Evolutionary conservation across 805 yeast genomes (phyloP).

Genomic region (Pichia insulana): DNA sequence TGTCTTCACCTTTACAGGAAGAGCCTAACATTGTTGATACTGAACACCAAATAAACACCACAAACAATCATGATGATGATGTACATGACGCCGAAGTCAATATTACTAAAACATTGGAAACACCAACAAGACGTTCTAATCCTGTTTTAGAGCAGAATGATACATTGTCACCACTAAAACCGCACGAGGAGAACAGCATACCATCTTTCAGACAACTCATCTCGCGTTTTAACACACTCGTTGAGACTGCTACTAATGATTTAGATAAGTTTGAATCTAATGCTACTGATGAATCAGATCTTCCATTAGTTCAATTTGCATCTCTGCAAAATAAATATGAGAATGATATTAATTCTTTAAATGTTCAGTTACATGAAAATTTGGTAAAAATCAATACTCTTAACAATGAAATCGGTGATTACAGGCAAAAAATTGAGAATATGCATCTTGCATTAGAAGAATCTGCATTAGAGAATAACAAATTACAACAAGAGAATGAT

Average conservation of each 20-base stretch:
- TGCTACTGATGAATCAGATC: not conserved
- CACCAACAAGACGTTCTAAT: not conserved
- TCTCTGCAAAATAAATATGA: conserved; percentile 4
- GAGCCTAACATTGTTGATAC: not conserved
- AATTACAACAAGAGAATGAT: not conserved
- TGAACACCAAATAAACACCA: not conserved
- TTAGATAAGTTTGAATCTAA: not conserved
- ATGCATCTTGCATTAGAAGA: conserved; percentile 5
- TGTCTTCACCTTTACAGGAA: conserved; percentile 3
- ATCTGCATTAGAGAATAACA: not conserved
- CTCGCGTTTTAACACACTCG: not conserved
- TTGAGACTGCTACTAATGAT: not conserved
- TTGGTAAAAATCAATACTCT: conserved; percentile 1
- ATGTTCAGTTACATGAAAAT: not conserved
- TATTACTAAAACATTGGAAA: not conserved
- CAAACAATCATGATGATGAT: not conserved
- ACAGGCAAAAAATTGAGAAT: conserved; percentile 3
- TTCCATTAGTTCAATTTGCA: not conserved
- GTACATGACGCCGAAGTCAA: not conserved
- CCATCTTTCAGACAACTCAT: conserved; percentile 1
- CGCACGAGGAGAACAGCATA: not conserved
- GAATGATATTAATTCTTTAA: conserved; percentile 1
- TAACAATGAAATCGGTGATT: conserved; percentile 4
- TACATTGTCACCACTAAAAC: not conserved
- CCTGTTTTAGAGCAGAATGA: not conserved